Percentiles rank a stretch among this genome's conserved stretches.
These are phyloP conservation scores for Fonsecaea multimorphosa DNA, from an alignment of 2,329 filamentous ascomycete species.

Conservation along the genomic window DNA sequence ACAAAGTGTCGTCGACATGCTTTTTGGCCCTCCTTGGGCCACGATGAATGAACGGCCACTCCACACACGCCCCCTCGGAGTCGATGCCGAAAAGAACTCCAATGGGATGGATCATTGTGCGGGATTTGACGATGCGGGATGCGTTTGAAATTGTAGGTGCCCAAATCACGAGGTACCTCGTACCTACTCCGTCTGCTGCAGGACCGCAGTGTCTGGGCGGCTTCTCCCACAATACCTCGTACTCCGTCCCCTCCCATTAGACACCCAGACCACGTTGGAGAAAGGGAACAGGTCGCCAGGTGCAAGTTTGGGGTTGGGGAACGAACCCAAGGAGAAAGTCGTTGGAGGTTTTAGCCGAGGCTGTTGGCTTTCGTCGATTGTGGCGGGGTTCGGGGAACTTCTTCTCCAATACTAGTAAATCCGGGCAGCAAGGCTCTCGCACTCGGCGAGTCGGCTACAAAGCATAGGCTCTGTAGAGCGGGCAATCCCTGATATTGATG, in stretches of 20 bases:
- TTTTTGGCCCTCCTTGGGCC: neutral
- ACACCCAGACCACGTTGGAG: neutral
- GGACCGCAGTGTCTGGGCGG: neutral
- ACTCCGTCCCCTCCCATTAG: neutral
- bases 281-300: neutral
- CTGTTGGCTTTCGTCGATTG: neutral
- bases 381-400: neutral
- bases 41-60: neutral
- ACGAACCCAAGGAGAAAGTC: neutral
- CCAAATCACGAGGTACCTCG: neutral
- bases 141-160: neutral
- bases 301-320: slow-evolving; percentile 7
- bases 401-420: neutral
- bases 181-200: too few relatives aligned
- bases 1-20: slow-evolving; percentile 1
- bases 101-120: neutral
- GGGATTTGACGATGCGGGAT: neutral
- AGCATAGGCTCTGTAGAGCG: too few relatives aligned
- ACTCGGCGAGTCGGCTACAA: too few relatives aligned
- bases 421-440: neutral
- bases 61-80: slow-evolving; percentile 1
- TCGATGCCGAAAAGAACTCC: neutral
- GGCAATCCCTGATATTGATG: too few relatives aligned
- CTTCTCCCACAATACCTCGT: neutral
- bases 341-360: slow-evolving; percentile 6